phyloP scores from a whole-genome alignment of 768 basidiomycete genomes.

The Stropharia rugosoannulata region DNA sequence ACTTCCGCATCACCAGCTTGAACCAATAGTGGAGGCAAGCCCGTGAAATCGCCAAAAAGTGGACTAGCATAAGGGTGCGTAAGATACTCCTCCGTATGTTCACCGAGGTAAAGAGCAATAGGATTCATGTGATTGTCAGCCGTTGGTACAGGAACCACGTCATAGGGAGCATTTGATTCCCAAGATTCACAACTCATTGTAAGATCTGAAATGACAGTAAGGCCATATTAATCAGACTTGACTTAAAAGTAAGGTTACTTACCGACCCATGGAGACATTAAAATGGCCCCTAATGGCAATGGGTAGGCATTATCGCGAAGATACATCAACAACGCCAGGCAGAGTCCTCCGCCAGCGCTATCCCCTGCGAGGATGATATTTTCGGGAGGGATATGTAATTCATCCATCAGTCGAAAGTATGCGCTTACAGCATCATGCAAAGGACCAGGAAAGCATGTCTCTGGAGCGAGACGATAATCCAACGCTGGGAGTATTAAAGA shows the following conservation, averaged over 20 bases:
- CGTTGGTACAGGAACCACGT: slow-evolving; percentile 74
- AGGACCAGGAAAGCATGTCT: slow-evolving; percentile 91
- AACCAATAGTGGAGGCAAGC: slow-evolving; percentile 87
- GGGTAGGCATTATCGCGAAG: slow-evolving; percentile 89
- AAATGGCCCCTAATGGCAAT: slow-evolving; percentile 79
- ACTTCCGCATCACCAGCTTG: slow-evolving; percentile 95
- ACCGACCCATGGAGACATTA: slow-evolving; percentile 97
- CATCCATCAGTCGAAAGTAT: slow-evolving; percentile 85
- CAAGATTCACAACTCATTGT: slow-evolving; percentile 99
- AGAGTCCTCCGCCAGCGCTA: slow-evolving; percentile 89
- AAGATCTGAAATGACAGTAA: slow-evolving; percentile 51
- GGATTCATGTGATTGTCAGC: slow-evolving; percentile 89
- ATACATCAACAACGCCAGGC: slow-evolving; percentile 87
- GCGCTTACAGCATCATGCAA: slow-evolving; percentile 81
- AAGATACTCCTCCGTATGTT: slow-evolving; percentile 73
- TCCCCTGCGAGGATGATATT: slow-evolving; percentile 91
- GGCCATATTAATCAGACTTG: not conserved
- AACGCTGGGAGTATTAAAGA: slow-evolving; percentile 55
- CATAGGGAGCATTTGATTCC: slow-evolving; percentile 89
- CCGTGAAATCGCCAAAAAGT: slow-evolving; percentile 85
- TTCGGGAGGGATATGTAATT: slow-evolving; percentile 87
- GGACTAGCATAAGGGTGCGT: slow-evolving; percentile 97
- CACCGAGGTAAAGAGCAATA: slow-evolving; percentile 91
- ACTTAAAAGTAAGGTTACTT: slow-evolving; percentile 29
- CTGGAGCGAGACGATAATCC: slow-evolving; percentile 95